Evolutionary conservation across 805 yeast species (phyloP).

Genomic region (Metschnikowia borealis): DNA sequence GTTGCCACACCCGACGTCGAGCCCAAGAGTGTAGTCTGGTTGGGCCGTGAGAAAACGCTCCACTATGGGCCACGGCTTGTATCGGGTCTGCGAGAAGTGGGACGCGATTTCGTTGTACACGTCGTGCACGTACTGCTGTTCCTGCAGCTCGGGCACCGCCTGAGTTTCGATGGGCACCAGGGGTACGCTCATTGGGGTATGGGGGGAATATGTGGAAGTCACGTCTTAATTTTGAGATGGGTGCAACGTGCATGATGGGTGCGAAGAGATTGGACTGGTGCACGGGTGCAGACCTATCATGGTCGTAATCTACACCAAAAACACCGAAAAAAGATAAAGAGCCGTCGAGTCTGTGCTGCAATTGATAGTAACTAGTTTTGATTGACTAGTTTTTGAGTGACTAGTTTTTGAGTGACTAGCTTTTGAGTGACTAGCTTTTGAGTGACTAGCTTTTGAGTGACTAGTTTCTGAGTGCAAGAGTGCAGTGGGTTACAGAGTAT

Average conservation of each 20-base stretch:
- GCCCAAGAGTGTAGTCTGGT: conserved; percentile 60
- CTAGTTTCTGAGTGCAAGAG: no score
- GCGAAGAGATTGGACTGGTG: background rate
- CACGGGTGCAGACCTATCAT: no score
- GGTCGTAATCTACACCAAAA: no score
- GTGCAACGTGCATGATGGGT: background rate
- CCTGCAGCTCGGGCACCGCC: conserved; percentile 53
- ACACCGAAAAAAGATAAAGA: no score
- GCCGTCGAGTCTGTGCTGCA: no score
- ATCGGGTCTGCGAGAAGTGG: conserved; percentile 90
- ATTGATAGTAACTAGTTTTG: no score
- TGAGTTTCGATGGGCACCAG: conserved; percentile 25
- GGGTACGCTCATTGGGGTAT: conserved; percentile 27
- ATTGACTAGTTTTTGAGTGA: no score
- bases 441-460: no score
- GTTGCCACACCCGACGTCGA: conserved; percentile 96
- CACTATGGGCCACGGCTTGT: conserved; percentile 97
- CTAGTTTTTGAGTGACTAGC: no score
- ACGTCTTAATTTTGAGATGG: background rate
- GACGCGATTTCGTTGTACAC: conserved; percentile 90
- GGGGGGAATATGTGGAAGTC: no score
- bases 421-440: no score
- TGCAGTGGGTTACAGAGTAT: no score
- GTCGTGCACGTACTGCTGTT: conserved; percentile 77
- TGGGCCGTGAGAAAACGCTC: conserved; percentile 56